Evolutionary conservation across 306 rosid species (phyloP), one percentile per base, ranked within the genome.

Genomic region (Prunus mira): DNA sequence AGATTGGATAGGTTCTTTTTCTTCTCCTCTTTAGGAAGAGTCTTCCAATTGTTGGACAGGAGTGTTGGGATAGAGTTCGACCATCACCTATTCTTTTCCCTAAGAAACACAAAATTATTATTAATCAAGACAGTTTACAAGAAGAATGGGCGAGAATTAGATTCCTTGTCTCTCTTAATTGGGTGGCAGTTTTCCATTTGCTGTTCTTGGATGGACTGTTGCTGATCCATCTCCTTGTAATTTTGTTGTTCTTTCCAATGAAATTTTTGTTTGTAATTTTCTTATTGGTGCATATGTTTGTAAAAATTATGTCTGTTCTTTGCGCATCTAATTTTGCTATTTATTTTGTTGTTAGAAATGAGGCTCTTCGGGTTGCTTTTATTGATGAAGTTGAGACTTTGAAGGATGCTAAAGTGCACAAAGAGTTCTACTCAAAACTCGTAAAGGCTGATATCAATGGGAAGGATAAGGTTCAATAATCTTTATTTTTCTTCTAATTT

Each of bases 311-410:
- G 18, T 32, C 9, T 8, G 38, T 34, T 72, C 18, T 65, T 72
- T 19, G 3, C 56, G 28, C 32, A 62, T 79, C 73, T 82, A 50
- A 64, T 69, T 72, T 74, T 67, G 12, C n/a, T 49, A 12, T 65
- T 46, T 77, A 10, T 51, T 65, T 72, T 75, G 65, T 62, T 76
- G 66, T 63, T 65, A 94, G 98, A 81, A 89, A 94, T 85, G 98
- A 94, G 88, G 97, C 97, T 79, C 93, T 95, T 65, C 97, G 98
- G 46, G 93, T 95, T 2, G 98, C 98, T 60, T 95, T 85, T 83
- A 95, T 95, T 58, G 97, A 95, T 82, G 89, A 52, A 56, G 89
- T 92, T 79, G 98, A 95, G 83, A 92, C 89, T 72, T 78, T 82
- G 27, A 90, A 78, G 74, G 97, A 90, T 74, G 98, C 96, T 66